These are phyloP conservation scores for Dioscorea alata DNA, from an alignment of 106 monocot genomes.

Conservation along the genomic window DNA sequence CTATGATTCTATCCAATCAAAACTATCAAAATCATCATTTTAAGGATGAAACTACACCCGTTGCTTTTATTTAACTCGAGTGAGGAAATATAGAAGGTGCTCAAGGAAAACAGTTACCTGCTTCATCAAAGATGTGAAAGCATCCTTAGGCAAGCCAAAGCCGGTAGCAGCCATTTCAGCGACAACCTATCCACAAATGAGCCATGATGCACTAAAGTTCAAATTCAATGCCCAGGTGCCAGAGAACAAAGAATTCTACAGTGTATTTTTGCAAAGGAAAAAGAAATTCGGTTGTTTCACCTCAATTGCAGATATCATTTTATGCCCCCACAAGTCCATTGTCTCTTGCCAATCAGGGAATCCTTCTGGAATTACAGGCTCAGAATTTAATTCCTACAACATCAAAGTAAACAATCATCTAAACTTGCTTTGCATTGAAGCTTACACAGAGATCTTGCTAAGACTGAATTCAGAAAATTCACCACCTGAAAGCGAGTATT, in stretches of 20 bases:
- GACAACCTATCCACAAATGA: slow-evolving; percentile 40
- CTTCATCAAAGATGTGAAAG: slow-evolving; percentile 94
- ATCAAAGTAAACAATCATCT: neutral
- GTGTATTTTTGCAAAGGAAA: neutral
- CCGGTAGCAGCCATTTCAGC: slow-evolving; percentile 97
- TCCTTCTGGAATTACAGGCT: slow-evolving; percentile 89
- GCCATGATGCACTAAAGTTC: too few species aligned
- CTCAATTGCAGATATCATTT: slow-evolving; percentile 92
- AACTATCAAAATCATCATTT: too few species aligned
- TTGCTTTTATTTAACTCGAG: too few species aligned
- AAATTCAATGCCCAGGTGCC: too few species aligned
- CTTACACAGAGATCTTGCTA: neutral
- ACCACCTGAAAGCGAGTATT: slow-evolving; percentile 71
- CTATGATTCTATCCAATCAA: too few species aligned
- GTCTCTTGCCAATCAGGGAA: slow-evolving; percentile 92
- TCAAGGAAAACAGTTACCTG: slow-evolving; percentile 32
- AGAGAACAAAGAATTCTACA: neutral
- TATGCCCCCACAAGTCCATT: slow-evolving; percentile 87
- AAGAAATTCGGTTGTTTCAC: slow-evolving; percentile 10
- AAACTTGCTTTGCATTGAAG: slow-evolving; percentile 31
- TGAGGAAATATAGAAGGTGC: too few species aligned
- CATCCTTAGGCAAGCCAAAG: slow-evolving; percentile 80
- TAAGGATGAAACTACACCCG: too few species aligned
- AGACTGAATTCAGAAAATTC: neutral
- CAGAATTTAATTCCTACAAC: slow-evolving; percentile 79